Evolutionary conservation across 176 grass and related monocot genomes (phyloP), one percentile per base, ranked within the genome.

Genomic region (Triticum turgidum): DNA sequence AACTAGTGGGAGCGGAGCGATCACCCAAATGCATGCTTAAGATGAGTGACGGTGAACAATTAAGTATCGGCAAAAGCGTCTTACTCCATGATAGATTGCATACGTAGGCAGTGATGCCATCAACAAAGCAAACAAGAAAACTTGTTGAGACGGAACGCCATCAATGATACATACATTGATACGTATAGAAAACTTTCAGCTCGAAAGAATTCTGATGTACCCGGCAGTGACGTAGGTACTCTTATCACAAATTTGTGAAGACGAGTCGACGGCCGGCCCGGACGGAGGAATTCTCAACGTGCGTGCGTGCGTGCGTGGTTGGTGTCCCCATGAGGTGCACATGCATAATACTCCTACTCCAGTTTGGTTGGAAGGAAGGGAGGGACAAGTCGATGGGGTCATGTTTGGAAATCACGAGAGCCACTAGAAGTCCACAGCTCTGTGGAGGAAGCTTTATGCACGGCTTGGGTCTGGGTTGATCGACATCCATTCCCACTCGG

Each of bases 71-170:
- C 63, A 52, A 81, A 85, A 82, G 88, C 21, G 25, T 17, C 17
- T 56, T 15, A 33, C 42, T 44, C 42, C 42, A 44, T 1, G 42
- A 44, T 0, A 11, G 32, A 33, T 2, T 33, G 3, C 39, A 61
- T 84, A 65, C 80, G 85, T 41, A 87, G 74, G 89, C 89, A 90
- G 85, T 90, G 85, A 90, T 74, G 89, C 67, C 67, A 90, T 80
- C 42, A 15, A 59, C 44, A 41, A 41, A 42, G 39, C 87, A 32
- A 84, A 84, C 42, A 67, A 90, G 67, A 67, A 69, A 84, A 68
- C 82, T 84, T n/a, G 67, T 75, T 8, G 66, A 61, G 44, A 80
- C 6, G n/a, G 15, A 61, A 3, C 74, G 54, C 74, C 65, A 45
- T 11, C 21, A 37, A 37, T 37, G 35, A 5, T 4, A 20, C 39